phyloP scores from a whole-genome alignment of 805 yeast species.

The Pichia membranifaciens region DNA sequence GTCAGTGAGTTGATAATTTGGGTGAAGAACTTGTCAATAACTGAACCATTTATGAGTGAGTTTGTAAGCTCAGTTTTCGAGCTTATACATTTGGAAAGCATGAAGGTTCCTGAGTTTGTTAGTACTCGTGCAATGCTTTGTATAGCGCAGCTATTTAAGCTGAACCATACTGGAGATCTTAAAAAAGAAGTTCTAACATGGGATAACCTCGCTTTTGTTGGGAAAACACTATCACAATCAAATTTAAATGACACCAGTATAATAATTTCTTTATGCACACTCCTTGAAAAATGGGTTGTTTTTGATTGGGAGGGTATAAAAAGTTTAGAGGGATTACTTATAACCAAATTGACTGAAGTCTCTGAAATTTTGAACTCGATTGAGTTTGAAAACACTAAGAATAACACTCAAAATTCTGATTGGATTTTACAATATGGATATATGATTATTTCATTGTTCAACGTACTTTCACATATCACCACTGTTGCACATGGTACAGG shows the following conservation, averaged over 20 bases:
- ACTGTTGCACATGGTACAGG: background rate
- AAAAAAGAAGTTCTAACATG: background rate
- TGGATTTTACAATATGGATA: slow-evolving; percentile 5
- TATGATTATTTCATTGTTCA: background rate
- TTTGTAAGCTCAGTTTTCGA: background rate
- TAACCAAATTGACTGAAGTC: slow-evolving; percentile 4
- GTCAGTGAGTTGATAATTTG: background rate
- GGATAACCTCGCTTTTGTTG: background rate
- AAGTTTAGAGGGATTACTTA: slow-evolving; percentile 1
- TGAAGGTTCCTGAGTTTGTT: background rate
- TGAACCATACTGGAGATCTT: background rate
- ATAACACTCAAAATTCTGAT: background rate
- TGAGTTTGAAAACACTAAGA: background rate
- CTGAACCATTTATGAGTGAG: background rate
- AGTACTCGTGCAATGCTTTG: slow-evolving; percentile 1
- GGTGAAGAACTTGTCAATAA: background rate
- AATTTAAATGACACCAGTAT: background rate
- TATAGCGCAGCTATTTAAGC: background rate
- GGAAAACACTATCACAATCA: background rate
- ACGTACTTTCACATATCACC: background rate
- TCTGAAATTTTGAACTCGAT: background rate
- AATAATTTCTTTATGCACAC: background rate
- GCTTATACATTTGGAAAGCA: background rate
- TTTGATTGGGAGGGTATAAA: slow-evolving; percentile 7
- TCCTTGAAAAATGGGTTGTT: slow-evolving; percentile 5